These are phyloP conservation scores for Stagonosporopsis tanaceti DNA, from an alignment of 2,329 filamentous ascomycete genomes.

Conservation along the genomic window DNA sequence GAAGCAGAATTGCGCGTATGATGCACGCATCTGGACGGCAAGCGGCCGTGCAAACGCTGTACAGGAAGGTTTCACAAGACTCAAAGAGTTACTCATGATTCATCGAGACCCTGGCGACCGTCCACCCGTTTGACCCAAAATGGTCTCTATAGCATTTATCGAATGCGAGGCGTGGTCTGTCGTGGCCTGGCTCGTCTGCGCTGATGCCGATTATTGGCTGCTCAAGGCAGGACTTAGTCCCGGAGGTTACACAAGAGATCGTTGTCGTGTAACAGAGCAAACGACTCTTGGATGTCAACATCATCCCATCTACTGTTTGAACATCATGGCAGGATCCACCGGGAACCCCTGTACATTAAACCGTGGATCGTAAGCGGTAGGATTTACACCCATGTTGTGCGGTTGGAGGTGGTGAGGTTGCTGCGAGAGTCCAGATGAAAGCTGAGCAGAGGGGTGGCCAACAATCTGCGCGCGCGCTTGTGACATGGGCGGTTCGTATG, in stretches of 20 bases:
- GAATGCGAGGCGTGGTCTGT: conserved; percentile 7
- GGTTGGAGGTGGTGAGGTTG: conserved; percentile 41
- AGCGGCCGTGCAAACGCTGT: background rate
- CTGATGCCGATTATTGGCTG: conserved; percentile 8
- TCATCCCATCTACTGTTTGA: conserved; percentile 31
- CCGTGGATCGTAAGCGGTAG: conserved; percentile 44
- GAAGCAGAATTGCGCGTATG: conserved; percentile 1
- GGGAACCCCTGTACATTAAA: conserved; percentile 44
- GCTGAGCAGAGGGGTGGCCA: conserved; percentile 31
- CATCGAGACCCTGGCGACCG: conserved; percentile 4
- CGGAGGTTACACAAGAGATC: background rate
- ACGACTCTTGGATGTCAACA: conserved; percentile 6
- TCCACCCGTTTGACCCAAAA: background rate
- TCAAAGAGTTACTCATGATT: conserved; percentile 6
- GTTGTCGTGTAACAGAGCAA: conserved; percentile 10
- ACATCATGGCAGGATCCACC: conserved; percentile 47
- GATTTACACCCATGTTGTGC: conserved; percentile 42
- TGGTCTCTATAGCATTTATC: background rate
- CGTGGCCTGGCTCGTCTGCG: conserved; percentile 5
- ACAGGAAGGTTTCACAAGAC: conserved; percentile 2
- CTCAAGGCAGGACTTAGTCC: too few species aligned
- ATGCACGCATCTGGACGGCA: background rate
- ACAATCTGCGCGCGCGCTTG: conserved; percentile 38
- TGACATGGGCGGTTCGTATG: conserved; percentile 41
- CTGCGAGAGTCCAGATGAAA: conserved; percentile 37